These are phyloP conservation scores for Xerocomellus amylosporus DNA, from an alignment of 768 basidiomycete genomes.

Conservation along the genomic window DNA sequence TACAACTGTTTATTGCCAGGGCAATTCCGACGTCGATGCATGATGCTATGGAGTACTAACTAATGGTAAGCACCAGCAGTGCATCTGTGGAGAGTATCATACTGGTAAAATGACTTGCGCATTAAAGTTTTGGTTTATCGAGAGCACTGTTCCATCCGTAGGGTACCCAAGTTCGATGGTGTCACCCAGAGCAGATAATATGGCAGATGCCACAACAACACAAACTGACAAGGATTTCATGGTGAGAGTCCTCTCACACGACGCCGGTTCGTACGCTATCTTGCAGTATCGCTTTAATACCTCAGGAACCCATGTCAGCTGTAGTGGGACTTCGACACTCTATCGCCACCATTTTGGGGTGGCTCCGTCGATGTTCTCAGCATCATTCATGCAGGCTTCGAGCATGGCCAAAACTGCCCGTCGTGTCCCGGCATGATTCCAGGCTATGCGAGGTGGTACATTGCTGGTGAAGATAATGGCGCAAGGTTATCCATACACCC, in stretches of 20 bases:
- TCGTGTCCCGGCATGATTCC: neutral
- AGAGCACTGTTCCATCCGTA: conserved; percentile 16
- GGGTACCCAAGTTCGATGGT: conserved; percentile 24
- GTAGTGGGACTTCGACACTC: neutral
- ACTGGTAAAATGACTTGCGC: conserved; percentile 21
- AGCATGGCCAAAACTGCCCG: conserved; percentile 12
- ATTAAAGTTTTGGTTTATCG: conserved; percentile 11
- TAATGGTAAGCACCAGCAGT: neutral
- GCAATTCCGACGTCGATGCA: conserved; percentile 22
- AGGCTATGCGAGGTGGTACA: neutral
- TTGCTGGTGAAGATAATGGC: neutral
- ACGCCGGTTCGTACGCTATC: neutral
- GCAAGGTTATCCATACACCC: neutral
- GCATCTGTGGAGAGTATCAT: neutral
- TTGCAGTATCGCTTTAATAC: neutral
- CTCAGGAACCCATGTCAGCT: neutral
- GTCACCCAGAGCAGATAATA: conserved; percentile 8
- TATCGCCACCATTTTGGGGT: neutral
- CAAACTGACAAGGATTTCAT: conserved; percentile 7
- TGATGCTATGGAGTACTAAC: conserved; percentile 14
- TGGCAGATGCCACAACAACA: neutral
- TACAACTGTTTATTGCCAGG: conserved; percentile 17
- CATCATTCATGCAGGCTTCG: neutral
- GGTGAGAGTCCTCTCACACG: neutral
- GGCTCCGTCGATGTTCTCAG: neutral